phyloP scores from a whole-genome alignment of 2,329 filamentous ascomycete species.

The Scedosporium boydii region DNA sequence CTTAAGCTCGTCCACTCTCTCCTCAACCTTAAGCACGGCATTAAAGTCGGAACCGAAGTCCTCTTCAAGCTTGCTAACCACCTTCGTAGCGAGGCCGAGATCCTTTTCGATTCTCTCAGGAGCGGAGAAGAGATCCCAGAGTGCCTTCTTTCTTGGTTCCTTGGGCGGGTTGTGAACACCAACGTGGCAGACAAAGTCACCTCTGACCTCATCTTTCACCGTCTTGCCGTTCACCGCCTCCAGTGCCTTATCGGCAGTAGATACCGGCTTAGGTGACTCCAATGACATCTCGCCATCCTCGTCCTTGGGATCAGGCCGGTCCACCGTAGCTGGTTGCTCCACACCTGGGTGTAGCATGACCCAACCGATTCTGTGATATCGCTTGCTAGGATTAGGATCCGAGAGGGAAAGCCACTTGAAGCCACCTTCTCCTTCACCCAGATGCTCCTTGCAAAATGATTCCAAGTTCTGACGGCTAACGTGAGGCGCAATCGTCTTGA shows the following conservation, averaged over 20 bases:
- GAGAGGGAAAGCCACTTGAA: conserved; percentile 95
- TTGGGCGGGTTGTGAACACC: conserved; percentile 86
- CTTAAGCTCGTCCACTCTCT: conserved; percentile 73
- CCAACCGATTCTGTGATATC: conserved; percentile 97
- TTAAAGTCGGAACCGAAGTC: conserved; percentile 72
- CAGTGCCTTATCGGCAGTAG: conserved; percentile 74
- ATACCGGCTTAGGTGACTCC: conserved; percentile 40
- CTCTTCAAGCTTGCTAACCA: conserved; percentile 76
- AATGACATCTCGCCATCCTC: conserved; percentile 49
- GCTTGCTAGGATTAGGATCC: conserved; percentile 93
- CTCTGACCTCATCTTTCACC: conserved; percentile 85
- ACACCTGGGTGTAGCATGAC: conserved; percentile 83
- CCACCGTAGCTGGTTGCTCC: conserved; percentile 54
- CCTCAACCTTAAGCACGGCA: conserved; percentile 71
- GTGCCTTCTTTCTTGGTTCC: conserved; percentile 81
- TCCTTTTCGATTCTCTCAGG: conserved; percentile 92
- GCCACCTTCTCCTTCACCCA: conserved; percentile 82
- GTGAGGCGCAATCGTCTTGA: conserved; percentile 96
- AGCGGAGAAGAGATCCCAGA: conserved; percentile 94
- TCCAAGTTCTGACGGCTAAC: conserved; percentile 92
- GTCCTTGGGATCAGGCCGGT: conserved; percentile 65
- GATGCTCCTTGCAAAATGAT: conserved; percentile 85
- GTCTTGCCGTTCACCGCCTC: conserved; percentile 97
- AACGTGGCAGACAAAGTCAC: conserved; percentile 95
- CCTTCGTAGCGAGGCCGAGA: conserved; percentile 68